Conservation (phyloP, 2,329 filamentous ascomycete species). For the Bipolaris oryzae region DNA sequence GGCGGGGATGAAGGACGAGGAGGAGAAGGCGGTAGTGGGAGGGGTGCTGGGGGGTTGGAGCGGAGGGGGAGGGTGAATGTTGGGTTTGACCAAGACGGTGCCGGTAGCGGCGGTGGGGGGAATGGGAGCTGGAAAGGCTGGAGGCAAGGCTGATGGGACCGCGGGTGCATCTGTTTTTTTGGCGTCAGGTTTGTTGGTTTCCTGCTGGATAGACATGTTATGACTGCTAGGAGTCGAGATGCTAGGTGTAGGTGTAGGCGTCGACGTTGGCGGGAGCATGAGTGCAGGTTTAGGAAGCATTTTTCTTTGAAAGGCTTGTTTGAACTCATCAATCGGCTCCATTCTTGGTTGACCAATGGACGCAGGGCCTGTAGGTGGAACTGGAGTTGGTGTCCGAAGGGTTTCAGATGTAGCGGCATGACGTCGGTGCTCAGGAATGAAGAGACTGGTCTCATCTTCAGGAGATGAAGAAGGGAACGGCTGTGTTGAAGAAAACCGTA, state of each 20-base stretch:
- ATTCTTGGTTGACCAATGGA: neutral
- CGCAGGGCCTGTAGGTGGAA: neutral
- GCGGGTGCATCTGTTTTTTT: neutral
- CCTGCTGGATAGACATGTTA: neutral
- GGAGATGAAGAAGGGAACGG: neutral
- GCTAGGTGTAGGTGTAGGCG: neutral
- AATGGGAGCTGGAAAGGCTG: too few species aligned
- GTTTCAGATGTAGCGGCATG: neutral
- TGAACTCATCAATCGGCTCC: neutral
- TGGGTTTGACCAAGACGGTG: too few species aligned
- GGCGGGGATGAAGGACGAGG: too few species aligned
- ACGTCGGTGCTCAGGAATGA: neutral
- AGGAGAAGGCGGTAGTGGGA: too few species aligned
- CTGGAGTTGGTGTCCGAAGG: neutral
- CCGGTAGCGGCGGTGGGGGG: too few species aligned
- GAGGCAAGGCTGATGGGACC: too few species aligned
- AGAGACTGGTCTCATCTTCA: neutral
- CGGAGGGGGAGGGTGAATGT: too few species aligned
- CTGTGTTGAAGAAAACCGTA: neutral
- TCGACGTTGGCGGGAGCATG: too few species aligned
- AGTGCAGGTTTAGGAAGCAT: neutral
- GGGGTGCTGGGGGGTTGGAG: neutral
- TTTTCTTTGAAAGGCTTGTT: neutral
- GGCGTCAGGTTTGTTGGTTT: neutral
- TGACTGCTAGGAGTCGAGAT: neutral